phyloP scores from a whole-genome alignment of 768 basidiomycete genomes.

The Epithele typhae region DNA sequence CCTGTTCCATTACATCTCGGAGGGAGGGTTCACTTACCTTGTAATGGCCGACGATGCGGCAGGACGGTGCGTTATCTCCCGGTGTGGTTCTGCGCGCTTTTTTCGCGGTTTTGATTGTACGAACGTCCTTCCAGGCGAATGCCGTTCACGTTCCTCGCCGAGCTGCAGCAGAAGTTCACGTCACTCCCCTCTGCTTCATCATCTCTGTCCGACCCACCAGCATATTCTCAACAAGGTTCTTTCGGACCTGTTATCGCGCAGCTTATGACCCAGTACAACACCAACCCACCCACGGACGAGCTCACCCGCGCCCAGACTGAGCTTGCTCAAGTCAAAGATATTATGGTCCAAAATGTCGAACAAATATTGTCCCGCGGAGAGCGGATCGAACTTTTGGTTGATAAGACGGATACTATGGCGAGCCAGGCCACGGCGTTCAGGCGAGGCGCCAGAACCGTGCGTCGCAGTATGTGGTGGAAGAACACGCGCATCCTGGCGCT shows the following conservation, averaged over 20 bases:
- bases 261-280: constrained; percentile 86
- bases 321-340: constrained; percentile 86
- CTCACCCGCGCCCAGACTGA: constrained; percentile 87
- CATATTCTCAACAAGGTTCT: constrained; percentile 64
- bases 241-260: constrained; percentile 67
- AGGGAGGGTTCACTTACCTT: constrained; percentile 81
- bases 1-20: constrained; percentile 91
- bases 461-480: constrained; percentile 89
- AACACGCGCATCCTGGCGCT: constrained; percentile 68
- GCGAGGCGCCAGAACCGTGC: constrained; percentile 77
- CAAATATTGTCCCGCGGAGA: constrained; percentile 93
- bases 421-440: constrained; percentile 92
- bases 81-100: too few relatives aligned
- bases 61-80: constrained; percentile 71
- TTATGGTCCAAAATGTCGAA: constrained; percentile 99
- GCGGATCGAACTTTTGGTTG: constrained; percentile 90
- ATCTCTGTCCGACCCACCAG: constrained; percentile 41
- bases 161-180: constrained; percentile 78
- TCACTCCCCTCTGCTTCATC: constrained; percentile 60
- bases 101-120: too few relatives aligned
- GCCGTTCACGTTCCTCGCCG: constrained; percentile 90
- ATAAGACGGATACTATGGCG: constrained; percentile 96
- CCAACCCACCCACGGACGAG: constrained; percentile 82
- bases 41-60: constrained; percentile 94
- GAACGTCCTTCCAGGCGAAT: constrained; percentile 62